Base-by-base conservation (phyloP, 164 flowering plant species). In the Aristolochia contorta region DNA sequence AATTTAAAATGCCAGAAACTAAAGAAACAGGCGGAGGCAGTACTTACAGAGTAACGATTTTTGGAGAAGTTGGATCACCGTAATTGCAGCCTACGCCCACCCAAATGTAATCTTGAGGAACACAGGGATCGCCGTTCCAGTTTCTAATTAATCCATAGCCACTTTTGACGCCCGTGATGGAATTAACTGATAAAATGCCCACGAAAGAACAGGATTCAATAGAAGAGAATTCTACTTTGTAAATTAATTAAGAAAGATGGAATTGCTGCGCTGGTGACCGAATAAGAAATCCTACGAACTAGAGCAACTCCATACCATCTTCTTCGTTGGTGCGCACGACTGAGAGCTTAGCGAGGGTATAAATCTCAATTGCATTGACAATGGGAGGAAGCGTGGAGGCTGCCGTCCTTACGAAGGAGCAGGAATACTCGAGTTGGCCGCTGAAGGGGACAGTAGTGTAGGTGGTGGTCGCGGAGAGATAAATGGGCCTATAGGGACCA, bases 71-170 rank as follows among this genome's bases (percentile, higher is more conserved):
- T 12, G 59, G 22, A 32, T 32, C 59, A 30, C 14, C n/a, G 47
- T 60, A 46, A 51, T 67, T 73, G 69, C 88, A 83, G 13, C 55
- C 65, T 6, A 82, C 50, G 16, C 81, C 87, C 27, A 61, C 67
- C 87, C 87, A 82, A 2, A 32, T 19, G 61, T 54, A 74, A 16
- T 32, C 57, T 27, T 50, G 33, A 0, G 87, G 87, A 9, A 27
- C 55, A 57, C 87, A 82, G 23, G 87, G 87, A 75, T 82, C 84
- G n/a, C 84, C 84, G 54, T 69, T 71, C 87, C 84, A 82, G 64
- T 77, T 69, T 58, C 58, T 75, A 2, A 22, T 67, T 47, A 78
- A 33, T 24, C 46, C 50, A 54, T 77, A 80, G 12, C 16, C 32
- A 12, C 52, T 2, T 67, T 72, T 81, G 61, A 81, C 69, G 51